phyloP scores from a whole-genome alignment of 2,329 filamentous ascomycete genomes.

The Cladosporium oxysporum region DNA sequence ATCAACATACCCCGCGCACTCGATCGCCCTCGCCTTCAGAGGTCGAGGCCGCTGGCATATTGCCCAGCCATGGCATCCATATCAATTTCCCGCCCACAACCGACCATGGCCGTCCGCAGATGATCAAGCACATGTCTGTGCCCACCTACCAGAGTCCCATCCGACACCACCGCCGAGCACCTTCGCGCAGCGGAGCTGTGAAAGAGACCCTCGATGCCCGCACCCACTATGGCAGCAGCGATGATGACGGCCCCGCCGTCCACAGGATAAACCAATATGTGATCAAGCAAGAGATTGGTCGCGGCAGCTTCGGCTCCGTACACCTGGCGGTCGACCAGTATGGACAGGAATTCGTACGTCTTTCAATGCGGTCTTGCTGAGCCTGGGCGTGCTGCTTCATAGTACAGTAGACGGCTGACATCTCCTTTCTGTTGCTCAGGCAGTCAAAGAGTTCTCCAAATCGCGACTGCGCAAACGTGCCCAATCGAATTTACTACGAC shows the following conservation, averaged over 20 bases:
- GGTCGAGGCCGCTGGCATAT: conserved; percentile 34
- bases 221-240: conserved; percentile 82
- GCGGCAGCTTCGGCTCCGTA: conserved; percentile 92
- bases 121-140: conserved; percentile 56
- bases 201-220: conserved; percentile 92
- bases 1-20: conserved; percentile 12
- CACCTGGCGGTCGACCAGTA: conserved; percentile 88
- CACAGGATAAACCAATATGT: conserved; percentile 94
- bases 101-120: conserved; percentile 37
- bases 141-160: conserved; percentile 64
- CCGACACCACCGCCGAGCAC: conserved; percentile 64
- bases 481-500: conserved; percentile 81
- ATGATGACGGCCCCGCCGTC: conserved; percentile 76
- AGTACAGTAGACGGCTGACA: not conserved
- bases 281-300: conserved; percentile 93
- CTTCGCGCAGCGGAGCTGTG: conserved; percentile 61
- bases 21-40: conserved; percentile 19
- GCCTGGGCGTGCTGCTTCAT: not conserved
- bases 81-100: conserved; percentile 48
- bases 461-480: conserved; percentile 83
- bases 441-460: conserved; percentile 97
- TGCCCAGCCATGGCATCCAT: conserved; percentile 46
- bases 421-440: conserved; percentile 55
- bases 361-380: not conserved
- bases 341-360: conserved; percentile 84